Evolutionary conservation across 805 yeast genomes (phyloP).

Genomic region (Hanseniaspora meyeri): DNA sequence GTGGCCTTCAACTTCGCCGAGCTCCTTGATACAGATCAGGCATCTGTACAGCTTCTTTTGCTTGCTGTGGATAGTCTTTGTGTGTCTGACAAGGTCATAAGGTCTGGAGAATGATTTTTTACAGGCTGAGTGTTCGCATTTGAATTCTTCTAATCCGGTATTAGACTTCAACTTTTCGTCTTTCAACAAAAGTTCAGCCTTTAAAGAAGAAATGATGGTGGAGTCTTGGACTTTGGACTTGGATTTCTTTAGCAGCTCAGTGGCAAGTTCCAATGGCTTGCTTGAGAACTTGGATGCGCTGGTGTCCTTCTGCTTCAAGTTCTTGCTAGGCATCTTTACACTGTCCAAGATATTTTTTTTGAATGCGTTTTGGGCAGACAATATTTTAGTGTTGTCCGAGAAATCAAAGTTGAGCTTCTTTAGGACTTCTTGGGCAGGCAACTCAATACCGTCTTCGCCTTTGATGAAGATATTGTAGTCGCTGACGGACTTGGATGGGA

Average conservation of each 20-base stretch:
- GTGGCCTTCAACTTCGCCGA: slow-evolving; percentile 30
- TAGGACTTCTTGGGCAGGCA: slow-evolving; percentile 10
- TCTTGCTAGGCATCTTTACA: neutral
- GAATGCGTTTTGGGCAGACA: neutral
- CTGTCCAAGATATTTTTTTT: neutral
- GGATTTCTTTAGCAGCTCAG: slow-evolving; percentile 1
- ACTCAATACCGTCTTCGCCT: slow-evolving; percentile 12
- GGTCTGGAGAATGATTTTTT: slow-evolving; percentile 65
- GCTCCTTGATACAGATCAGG: slow-evolving; percentile 52
- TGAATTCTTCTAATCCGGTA: slow-evolving; percentile 4
- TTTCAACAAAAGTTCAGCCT: neutral
- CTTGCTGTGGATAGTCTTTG: slow-evolving; percentile 88
- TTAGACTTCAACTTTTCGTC: neutral
- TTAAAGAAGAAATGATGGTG: neutral
- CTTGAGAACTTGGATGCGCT: neutral
- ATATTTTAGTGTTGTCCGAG: neutral
- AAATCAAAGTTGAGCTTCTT: slow-evolving; percentile 9
- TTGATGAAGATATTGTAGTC: slow-evolving; percentile 12
- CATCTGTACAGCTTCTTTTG: slow-evolving; percentile 79
- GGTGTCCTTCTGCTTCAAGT: neutral
- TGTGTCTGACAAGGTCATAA: slow-evolving; percentile 87
- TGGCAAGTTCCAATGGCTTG: neutral
- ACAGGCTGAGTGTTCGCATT: slow-evolving; percentile 9
- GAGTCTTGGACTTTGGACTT: neutral
- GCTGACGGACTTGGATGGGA: slow-evolving; percentile 2